Evolutionary conservation across 305 asterid species (phyloP).

Genomic region (Nicotiana rustica): DNA sequence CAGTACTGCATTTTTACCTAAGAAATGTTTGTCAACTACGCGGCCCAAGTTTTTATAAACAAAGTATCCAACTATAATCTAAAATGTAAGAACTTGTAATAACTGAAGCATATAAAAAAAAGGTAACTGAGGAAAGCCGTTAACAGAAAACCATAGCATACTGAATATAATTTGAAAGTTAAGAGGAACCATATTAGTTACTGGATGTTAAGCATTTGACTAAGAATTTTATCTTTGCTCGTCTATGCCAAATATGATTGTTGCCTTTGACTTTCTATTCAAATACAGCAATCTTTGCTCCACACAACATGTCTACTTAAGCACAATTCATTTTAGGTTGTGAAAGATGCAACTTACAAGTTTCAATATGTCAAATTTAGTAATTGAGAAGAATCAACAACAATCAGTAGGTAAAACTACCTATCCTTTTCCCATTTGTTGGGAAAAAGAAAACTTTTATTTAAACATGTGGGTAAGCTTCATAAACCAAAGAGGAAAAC

Average conservation of each 20-base stretch:
- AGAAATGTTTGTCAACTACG: neutral
- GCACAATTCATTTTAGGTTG: slow-evolving; percentile 5
- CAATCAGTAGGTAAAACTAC: slow-evolving; percentile 12
- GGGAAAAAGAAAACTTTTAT: slow-evolving; percentile 8
- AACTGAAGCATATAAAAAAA: neutral
- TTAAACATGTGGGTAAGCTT: neutral
- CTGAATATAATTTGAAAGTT: neutral
- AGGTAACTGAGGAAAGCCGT: neutral
- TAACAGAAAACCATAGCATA: neutral
- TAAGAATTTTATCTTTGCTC: slow-evolving; percentile 5
- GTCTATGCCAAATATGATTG: neutral
- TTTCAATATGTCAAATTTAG: neutral
- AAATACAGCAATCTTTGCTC: slow-evolving; percentile 10
- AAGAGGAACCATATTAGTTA: slow-evolving; percentile 21
- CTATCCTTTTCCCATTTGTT: neutral
- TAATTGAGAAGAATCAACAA: neutral
- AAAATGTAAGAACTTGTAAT: slow-evolving; percentile 27
- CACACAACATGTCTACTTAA: slow-evolving; percentile 21
- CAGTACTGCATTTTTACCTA: slow-evolving; percentile 8
- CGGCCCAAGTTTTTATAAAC: neutral
- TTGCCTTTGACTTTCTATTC: neutral
- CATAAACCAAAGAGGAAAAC: neutral
- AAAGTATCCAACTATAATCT: slow-evolving; percentile 19
- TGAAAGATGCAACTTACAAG: slow-evolving; percentile 14
- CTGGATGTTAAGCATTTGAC: slow-evolving; percentile 28